Conservation (phyloP, 805 yeast genomes). For the Candida argentea region DNA sequence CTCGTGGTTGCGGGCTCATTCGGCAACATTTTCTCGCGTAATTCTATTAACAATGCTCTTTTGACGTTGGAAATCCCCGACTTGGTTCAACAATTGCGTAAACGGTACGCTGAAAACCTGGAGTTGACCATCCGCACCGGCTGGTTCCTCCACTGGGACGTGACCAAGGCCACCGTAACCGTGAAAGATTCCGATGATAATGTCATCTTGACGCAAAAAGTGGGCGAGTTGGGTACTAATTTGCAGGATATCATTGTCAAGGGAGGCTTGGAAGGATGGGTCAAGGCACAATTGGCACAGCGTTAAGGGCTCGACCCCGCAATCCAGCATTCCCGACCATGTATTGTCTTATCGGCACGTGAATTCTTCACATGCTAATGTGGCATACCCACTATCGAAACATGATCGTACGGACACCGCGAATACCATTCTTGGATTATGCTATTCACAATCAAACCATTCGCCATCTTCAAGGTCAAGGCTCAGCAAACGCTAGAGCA, state of each 20-base stretch:
- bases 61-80: conserved; percentile 90
- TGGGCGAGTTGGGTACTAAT: conserved; percentile 91
- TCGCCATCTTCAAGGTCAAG: conserved; percentile 3
- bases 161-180: conserved; percentile 68
- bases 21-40: conserved; percentile 93
- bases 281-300: conserved; percentile 69
- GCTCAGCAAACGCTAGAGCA: conserved; percentile 3
- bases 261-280: conserved; percentile 99
- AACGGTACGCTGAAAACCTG: conserved; percentile 42
- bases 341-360: no score
- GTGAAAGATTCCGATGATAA: conserved; percentile 59
- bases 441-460: no score
- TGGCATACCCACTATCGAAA: no score
- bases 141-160: conserved; percentile 89
- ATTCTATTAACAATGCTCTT: conserved; percentile 92
- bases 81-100: conserved; percentile 67
- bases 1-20: conserved; percentile 95
- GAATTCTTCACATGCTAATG: no score
- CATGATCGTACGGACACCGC: no score
- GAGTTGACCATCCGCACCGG: conserved; percentile 94
- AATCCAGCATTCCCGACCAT: no score
- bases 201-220: conserved; percentile 69
- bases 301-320: no score
- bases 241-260: conserved; percentile 93
- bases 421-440: no score